These are phyloP conservation scores for Ganoderma meredithae DNA, from an alignment of 1,284 basidiomycete species.

Conservation along the genomic window DNA sequence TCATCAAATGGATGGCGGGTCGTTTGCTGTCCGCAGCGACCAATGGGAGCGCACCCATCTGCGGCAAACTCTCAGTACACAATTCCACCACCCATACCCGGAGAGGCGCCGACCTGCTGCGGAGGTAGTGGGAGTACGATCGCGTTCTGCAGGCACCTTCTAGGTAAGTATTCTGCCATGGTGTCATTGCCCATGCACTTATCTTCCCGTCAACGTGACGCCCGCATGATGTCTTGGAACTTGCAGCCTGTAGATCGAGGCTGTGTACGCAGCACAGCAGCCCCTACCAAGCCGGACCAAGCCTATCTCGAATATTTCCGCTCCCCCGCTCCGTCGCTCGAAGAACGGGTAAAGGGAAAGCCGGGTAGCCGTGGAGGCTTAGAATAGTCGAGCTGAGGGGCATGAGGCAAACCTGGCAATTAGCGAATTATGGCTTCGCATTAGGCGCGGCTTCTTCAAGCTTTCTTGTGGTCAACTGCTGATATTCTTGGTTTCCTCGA, in stretches of 20 bases:
- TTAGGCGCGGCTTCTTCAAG: background rate
- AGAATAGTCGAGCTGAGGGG: background rate
- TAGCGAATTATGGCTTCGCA: background rate
- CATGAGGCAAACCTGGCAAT: background rate
- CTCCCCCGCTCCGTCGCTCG: constrained; percentile 6
- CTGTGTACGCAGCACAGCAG: constrained; percentile 2
- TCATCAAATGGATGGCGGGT: constrained; percentile 22
- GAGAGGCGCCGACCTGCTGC: background rate
- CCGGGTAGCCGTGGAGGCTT: background rate
- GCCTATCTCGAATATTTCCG: background rate
- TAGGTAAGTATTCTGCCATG: background rate
- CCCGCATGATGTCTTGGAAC: background rate
- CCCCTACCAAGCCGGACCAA: constrained; percentile 16
- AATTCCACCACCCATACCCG: background rate
- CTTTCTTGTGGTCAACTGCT: background rate
- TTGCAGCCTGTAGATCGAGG: constrained; percentile 3
- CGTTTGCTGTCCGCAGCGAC: constrained; percentile 15
- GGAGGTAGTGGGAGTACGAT: background rate
- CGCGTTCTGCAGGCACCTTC: background rate
- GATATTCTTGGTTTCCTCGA: background rate
- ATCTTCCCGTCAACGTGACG: background rate
- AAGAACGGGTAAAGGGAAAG: background rate
- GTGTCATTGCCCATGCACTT: background rate
- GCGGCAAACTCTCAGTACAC: background rate
- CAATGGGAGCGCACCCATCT: constrained; percentile 6